Conservation (phyloP, 768 basidiomycete species). For the Hypholoma sublateritium region DNA sequence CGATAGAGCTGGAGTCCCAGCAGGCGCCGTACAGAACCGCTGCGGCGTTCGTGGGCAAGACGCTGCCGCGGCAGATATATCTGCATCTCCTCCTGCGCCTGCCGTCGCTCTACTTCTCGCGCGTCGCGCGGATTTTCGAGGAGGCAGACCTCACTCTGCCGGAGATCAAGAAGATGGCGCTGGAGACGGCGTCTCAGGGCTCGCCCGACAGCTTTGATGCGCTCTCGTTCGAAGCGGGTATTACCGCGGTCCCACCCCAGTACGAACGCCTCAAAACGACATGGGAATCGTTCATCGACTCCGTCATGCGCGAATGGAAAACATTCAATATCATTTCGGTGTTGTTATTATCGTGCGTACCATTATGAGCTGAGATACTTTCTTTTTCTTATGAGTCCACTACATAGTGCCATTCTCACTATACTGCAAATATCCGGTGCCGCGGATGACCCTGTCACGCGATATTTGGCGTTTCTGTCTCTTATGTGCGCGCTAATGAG, state of each 20-base stretch:
- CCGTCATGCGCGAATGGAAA: slow-evolving; percentile 34
- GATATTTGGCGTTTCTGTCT: slow-evolving; percentile 57
- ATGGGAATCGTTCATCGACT: slow-evolving; percentile 30
- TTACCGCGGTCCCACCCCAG: slow-evolving; percentile 8
- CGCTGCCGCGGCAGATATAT: slow-evolving; percentile 31
- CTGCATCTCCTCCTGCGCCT: slow-evolving; percentile 43
- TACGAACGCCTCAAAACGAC: slow-evolving; percentile 21
- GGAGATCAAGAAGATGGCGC: slow-evolving; percentile 44
- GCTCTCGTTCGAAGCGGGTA: slow-evolving; percentile 2
- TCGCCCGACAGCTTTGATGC: neutral
- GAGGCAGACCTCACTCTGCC: slow-evolving; percentile 62
- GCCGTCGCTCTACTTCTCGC: slow-evolving; percentile 64
- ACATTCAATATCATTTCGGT: slow-evolving; percentile 35
- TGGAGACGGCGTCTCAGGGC: slow-evolving; percentile 17
- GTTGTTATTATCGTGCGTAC: slow-evolving; percentile 29
- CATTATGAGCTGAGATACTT: neutral
- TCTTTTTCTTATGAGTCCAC: neutral
- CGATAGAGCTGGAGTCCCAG: neutral
- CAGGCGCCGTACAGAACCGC: neutral
- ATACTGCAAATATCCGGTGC: slow-evolving; percentile 38
- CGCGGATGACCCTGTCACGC: slow-evolving; percentile 49
- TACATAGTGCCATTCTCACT: slow-evolving; percentile 31
- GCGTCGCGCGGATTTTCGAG: slow-evolving; percentile 64
- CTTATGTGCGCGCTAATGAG: slow-evolving; percentile 62
- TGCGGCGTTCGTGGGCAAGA: slow-evolving; percentile 26